Evolutionary conservation across 371 early-diverging fungal genomes (phyloP), one percentile per base, ranked within the genome.

Genomic region (Syncephalastrum monosporum): DNA sequence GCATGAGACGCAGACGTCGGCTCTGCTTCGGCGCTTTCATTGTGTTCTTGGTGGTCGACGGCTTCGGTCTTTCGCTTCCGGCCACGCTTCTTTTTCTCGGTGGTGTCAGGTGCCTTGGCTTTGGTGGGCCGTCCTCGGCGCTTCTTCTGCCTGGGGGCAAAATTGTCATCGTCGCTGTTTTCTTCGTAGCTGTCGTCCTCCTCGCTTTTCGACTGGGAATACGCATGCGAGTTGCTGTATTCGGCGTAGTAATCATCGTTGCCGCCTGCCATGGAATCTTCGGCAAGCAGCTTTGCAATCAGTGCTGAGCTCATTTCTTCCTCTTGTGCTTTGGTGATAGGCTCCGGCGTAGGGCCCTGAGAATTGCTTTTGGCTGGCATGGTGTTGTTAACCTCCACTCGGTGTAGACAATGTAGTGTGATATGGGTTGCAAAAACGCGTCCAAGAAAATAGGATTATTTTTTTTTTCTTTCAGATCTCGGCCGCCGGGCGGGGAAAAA

Each of bases 251-350:
- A 86, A 45, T 73, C 75, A 50, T 70, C 77, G 16, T 57, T 66
- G 7, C 65, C 67, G 15, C 64, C 63, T 2, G 60, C 52, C 69
- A 74, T 70, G 16, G 65, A 73, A 46, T 91, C 89, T 63, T 89
- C 85, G 7, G 90, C 89, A 25, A 91, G 65, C 57, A 91, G 68
- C 57, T 89, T 79, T 48, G 91, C 91, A 69, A 91, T 91, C 24
- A 86, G 67, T 7, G 89, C 91, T 23, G 86, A 85, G 63, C 89
- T 89, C 83, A 91, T 82, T 61, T 83, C 89, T 53, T 90, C 91
- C 61, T 91, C 91, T 64, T 91, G 83, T 49, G 85, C 85, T 48
- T 75, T 64, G 12, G 66, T 33, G 38, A 33, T 33, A 33, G 38
- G 38, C 10, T 33, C 38, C 38, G 38, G 38, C 5, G 38, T 33